phyloP scores from a whole-genome alignment of 164 flowering plant species.

The Vitis rupestris region DNA sequence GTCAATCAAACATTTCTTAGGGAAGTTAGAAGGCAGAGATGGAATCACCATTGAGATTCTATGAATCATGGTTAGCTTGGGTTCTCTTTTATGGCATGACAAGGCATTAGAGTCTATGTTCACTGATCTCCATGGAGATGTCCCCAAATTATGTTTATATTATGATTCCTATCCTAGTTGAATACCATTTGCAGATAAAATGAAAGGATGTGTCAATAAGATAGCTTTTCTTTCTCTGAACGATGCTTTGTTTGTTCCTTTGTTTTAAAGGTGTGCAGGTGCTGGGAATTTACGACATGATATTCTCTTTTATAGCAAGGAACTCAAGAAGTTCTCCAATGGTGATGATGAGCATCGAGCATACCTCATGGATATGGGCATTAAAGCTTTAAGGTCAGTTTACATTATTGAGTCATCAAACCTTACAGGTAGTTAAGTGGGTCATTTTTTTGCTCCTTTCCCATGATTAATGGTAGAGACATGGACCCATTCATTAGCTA shows the following conservation, averaged over 20 bases:
- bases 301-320: slow-evolving; percentile 58
- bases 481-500: too few relatives aligned
- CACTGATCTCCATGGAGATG: not conserved
- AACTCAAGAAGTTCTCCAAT: slow-evolving; percentile 52
- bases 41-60: not conserved
- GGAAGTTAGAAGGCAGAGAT: not conserved
- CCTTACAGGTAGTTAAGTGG: not conserved
- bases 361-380: slow-evolving; percentile 77
- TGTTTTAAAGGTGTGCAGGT: slow-evolving; percentile 75
- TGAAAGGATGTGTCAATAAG: not conserved
- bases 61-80: not conserved
- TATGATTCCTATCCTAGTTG: not conserved
- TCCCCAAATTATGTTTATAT: not conserved
- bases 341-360: slow-evolving; percentile 65
- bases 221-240: not conserved
- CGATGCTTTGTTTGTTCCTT: slow-evolving; percentile 5
- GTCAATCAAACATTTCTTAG: not conserved
- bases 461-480: too few relatives aligned
- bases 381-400: slow-evolving; percentile 85
- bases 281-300: slow-evolving; percentile 89
- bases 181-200: not conserved
- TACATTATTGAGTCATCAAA: slow-evolving; percentile 2
- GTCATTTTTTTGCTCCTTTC: not conserved
- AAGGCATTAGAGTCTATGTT: not conserved
- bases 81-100: not conserved